phyloP scores from a whole-genome alignment of 139 green algal genomes.

The Micractinium sp. region DNA sequence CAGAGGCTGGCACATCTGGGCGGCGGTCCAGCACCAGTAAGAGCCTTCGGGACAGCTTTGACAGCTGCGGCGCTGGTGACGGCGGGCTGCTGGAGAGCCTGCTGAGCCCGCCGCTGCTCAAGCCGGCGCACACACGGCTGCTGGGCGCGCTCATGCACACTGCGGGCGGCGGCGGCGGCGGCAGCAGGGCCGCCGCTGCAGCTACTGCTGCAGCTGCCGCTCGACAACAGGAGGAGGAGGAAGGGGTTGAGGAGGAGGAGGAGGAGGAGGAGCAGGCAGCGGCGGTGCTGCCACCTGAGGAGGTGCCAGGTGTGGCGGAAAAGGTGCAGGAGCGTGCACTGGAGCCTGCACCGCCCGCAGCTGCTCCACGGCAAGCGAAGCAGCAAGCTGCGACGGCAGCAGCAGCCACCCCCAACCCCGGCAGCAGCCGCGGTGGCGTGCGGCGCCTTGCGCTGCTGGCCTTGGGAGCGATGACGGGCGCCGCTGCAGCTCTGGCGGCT shows the following conservation, averaged over 20 bases:
- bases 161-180: not conserved
- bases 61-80: not conserved
- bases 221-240: not conserved
- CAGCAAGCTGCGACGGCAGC: not conserved
- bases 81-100: conserved; percentile 21
- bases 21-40: no score
- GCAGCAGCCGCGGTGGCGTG: not conserved
- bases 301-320: not conserved
- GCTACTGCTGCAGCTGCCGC: not conserved
- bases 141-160: conserved; percentile 36
- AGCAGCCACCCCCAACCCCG: not conserved
- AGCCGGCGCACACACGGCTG: conserved; percentile 23
- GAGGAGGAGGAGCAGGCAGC: not conserved
- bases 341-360: not conserved
- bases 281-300: not conserved
- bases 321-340: no score
- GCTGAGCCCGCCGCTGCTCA: conserved; percentile 6
- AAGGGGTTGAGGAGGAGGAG: not conserved
- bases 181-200: not conserved
- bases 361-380: not conserved
- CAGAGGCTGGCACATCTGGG: not conserved
- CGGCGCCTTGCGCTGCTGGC: not conserved
- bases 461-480: not conserved
- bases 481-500: not conserved
- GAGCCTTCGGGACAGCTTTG: not conserved